Conservation (phyloP, 768 basidiomycete genomes). For the Boletus tylopilopsis region DNA sequence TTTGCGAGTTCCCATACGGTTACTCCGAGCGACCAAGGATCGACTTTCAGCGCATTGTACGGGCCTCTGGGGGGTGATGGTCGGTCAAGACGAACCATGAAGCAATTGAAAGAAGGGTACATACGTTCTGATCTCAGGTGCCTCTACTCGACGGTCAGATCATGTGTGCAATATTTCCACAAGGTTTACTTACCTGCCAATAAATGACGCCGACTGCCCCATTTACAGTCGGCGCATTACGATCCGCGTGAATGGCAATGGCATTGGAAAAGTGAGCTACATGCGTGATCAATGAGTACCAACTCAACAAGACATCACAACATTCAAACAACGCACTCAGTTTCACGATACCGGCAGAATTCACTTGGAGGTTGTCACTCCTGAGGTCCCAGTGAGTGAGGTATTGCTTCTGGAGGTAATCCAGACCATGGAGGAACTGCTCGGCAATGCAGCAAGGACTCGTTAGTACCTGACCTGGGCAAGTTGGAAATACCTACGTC, state of each 20-base stretch:
- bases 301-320: not conserved
- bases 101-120: conserved; percentile 23
- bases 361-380: conserved; percentile 78
- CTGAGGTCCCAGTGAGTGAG: conserved; percentile 84
- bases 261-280: conserved; percentile 82
- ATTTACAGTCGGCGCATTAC: conserved; percentile 46
- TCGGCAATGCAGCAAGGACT: not conserved
- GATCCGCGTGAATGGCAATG: conserved; percentile 53
- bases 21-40: conserved; percentile 79
- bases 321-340: conserved; percentile 51
- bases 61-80: conserved; percentile 43
- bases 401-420: conserved; percentile 57
- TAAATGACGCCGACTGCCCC: conserved; percentile 70
- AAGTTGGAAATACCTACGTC: conserved; percentile 54
- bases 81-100: conserved; percentile 2
- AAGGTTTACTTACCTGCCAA: conserved; percentile 67
- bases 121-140: conserved; percentile 73
- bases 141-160: conserved; percentile 30
- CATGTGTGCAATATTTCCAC: not conserved
- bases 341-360: conserved; percentile 66
- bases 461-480: conserved; percentile 1
- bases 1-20: conserved; percentile 83
- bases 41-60: conserved; percentile 72
- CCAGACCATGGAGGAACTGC: conserved; percentile 63
- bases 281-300: conserved; percentile 4